These are phyloP conservation scores for Calonectria multiphialidica DNA, from an alignment of 2,329 filamentous ascomycete species.

Conservation along the genomic window DNA sequence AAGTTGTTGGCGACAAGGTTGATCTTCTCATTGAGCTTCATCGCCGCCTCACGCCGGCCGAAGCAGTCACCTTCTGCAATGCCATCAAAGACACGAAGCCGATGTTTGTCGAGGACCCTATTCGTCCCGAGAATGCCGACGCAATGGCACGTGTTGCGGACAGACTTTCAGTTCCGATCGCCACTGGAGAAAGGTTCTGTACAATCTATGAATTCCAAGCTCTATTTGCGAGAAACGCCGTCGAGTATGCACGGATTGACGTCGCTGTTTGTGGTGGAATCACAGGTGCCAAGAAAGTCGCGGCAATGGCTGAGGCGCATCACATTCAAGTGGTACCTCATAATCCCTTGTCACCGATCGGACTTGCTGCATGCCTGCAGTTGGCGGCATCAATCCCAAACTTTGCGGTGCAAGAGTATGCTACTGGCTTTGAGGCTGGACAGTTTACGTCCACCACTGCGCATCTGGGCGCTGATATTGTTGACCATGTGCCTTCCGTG, in stretches of 20 bases:
- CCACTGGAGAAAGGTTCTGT: background rate
- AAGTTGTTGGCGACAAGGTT: background rate
- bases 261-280: background rate
- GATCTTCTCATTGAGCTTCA: background rate
- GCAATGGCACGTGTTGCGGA: background rate
- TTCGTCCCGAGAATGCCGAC: background rate
- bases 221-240: background rate
- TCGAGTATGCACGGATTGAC: background rate
- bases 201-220: background rate
- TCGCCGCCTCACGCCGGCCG: background rate
- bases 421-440: background rate
- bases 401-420: background rate
- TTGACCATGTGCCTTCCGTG: background rate
- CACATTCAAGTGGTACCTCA: background rate
- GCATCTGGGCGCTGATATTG: background rate
- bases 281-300: background rate
- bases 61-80: background rate
- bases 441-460: background rate
- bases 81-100: background rate
- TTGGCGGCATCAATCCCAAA: background rate
- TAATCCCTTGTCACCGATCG: background rate
- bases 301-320: background rate
- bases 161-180: background rate
- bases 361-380: background rate
- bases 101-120: background rate